These are phyloP conservation scores for Purpureocillium lavendulum DNA, from an alignment of 2,329 filamentous ascomycete genomes.

Conservation along the genomic window DNA sequence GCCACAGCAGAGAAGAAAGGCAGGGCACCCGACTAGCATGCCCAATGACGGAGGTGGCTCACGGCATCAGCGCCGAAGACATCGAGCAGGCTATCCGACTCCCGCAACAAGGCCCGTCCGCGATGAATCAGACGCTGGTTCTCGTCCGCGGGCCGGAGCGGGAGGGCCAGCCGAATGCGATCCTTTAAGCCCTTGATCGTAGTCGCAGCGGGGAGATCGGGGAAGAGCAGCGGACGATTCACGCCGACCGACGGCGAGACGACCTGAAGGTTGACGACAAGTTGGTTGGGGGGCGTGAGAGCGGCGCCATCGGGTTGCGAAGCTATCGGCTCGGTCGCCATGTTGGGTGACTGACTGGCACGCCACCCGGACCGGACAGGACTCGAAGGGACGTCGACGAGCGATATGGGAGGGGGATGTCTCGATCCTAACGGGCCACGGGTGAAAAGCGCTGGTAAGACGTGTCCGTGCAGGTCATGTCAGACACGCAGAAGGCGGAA, in stretches of 20 bases:
- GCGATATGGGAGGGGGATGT: background rate
- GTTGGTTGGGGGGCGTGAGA: slow-evolving; percentile 18
- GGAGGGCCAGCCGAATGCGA: slow-evolving; percentile 44
- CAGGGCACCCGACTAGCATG: background rate
- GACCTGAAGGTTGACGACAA: slow-evolving; percentile 46
- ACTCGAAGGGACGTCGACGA: slow-evolving; percentile 1
- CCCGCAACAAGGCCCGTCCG: slow-evolving; percentile 46
- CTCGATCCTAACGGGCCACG: background rate
- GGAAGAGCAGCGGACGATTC: slow-evolving; percentile 40
- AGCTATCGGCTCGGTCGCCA: slow-evolving; percentile 29
- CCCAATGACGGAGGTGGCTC: slow-evolving; percentile 14
- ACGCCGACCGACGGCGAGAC: slow-evolving; percentile 51
- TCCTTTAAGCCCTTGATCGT: slow-evolving; percentile 51
- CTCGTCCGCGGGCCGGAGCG: slow-evolving; percentile 41
- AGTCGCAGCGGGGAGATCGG: slow-evolving; percentile 37
- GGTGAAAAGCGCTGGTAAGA: slow-evolving; percentile 3
- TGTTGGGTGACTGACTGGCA: slow-evolving; percentile 19
- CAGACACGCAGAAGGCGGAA: slow-evolving; percentile 3
- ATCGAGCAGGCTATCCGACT: slow-evolving; percentile 46
- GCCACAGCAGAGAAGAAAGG: slow-evolving; percentile 2
- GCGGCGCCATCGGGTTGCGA: slow-evolving; percentile 15
- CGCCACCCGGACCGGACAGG: slow-evolving; percentile 9
- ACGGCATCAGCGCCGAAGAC: slow-evolving; percentile 49
- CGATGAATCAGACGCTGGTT: slow-evolving; percentile 53
- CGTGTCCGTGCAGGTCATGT: slow-evolving; percentile 9